These are phyloP conservation scores for Parastagonospora avenae DNA, from an alignment of 2,329 filamentous ascomycete species.

Conservation along the genomic window DNA sequence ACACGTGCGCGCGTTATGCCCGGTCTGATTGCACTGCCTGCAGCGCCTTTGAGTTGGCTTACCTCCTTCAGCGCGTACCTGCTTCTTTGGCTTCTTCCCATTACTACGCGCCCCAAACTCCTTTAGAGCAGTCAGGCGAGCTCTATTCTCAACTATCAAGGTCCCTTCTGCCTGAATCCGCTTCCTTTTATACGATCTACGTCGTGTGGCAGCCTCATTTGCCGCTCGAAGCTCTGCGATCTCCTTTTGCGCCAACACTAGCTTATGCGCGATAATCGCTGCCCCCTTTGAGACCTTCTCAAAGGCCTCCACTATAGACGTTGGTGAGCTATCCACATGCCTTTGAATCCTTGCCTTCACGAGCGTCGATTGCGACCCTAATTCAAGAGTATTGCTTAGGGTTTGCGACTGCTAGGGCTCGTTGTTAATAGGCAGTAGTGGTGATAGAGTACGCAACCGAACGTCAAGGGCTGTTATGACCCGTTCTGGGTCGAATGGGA, in stretches of 20 bases:
- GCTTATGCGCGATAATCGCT: background rate
- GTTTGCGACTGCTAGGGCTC: conserved; percentile 18
- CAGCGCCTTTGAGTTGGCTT: too few relatives aligned
- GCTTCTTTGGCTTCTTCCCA: too few relatives aligned
- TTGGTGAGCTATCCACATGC: conserved; percentile 14
- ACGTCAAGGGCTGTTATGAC: conserved; percentile 40
- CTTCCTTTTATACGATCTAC: conserved; percentile 10
- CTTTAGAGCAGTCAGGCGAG: too few relatives aligned
- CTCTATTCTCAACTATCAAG: background rate
- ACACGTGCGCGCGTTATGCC: too few relatives aligned
- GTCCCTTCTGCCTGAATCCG: conserved; percentile 1
- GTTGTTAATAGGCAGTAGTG: conserved; percentile 11
- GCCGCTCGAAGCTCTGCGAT: conserved; percentile 5
- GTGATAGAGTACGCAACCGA: conserved; percentile 15
- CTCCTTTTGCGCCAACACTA: conserved; percentile 5
- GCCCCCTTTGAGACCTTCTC: conserved; percentile 3
- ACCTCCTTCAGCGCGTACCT: too few relatives aligned
- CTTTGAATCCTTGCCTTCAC: too few relatives aligned
- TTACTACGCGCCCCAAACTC: too few relatives aligned
- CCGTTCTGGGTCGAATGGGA: conserved; percentile 37
- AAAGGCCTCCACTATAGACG: conserved; percentile 7
- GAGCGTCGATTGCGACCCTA: conserved; percentile 17
- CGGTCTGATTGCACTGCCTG: too few relatives aligned
- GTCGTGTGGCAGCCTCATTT: too few relatives aligned
- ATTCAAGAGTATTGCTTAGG: conserved; percentile 16